Evolutionary conservation across 192 early-diverging fungal genomes (phyloP), one percentile per base, ranked within the genome.

Genomic region (Ambispora gerdemannii): DNA sequence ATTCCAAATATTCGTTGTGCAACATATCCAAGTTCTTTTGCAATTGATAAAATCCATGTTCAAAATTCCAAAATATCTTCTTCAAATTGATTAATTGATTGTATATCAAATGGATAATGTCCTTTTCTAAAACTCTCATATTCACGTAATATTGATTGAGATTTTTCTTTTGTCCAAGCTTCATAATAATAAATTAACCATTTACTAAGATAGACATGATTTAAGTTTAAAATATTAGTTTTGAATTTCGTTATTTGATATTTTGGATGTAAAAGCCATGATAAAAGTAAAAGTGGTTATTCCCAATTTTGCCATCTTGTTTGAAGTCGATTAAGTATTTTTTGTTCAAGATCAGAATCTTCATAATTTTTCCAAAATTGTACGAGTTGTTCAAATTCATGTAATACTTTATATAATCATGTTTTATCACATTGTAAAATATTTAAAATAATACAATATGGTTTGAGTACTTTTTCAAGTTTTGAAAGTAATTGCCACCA

Each of bases 171-270:
- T 38, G 33, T 0, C 34, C 61, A 63, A 38, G 36, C 61, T 4
- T 43, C 19, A 63, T 63, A 63, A 43, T 63, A 63, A 63, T 63
- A 63, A n/a, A 63, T 63, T 34, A 63, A 43, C 34, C 34, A 56
- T 56, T 56, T 56, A 56, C 53, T 27, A 56, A 56, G 43, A 47
- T 27, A 22, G 8, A 27, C 17, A 63, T 63, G 22, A 43, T 63
- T 63, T 38, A 43, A 34, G 22, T 63, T 63, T 34, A 11, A 11
- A 28, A 43, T 34, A 63, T 43, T n/a, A 27, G 25, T 15, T 56
- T 24, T 47, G 25, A 56, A 56, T 22, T 56, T 56, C 24, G 8
- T 56, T 22, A 56, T 56, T 56, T 27, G 53, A 20, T 56, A 56
- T 11, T 56, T 27, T n/a, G 53, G 53, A 34, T 61, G 30, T 7